Evolutionary conservation across 1,284 basidiomycete species (phyloP), one percentile per base, ranked within the genome.

Genomic region (Athelia sp.): DNA sequence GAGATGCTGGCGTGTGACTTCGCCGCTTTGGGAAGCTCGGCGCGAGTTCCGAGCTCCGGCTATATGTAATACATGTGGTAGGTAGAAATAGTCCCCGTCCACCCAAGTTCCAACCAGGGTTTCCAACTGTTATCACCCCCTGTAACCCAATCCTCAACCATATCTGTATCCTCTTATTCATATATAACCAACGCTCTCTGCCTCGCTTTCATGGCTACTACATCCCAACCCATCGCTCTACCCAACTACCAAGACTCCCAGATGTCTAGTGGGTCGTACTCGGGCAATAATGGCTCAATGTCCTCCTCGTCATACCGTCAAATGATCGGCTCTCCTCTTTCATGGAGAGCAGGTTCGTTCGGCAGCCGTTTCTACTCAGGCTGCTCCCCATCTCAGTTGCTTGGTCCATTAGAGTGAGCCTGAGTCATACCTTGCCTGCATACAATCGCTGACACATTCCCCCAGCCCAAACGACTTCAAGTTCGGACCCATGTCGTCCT

Each of bases 251-350:
- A 58, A 43, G 71, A 74, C 62, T 62, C 65, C 52, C 38, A 57
- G 21, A 76, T 76, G 70, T 57, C 64, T 50, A 63, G 65, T 57
- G 73, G 77, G 56, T 81, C 79, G 0, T 81, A 75, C 62, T 69
- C 70, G 2, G 72, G 71, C 50, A 69, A 69, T 46, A 75, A 73
- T 46, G 69, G 72, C 13, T 83, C 83, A 66, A 81, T 81, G 58
- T 71, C 81, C 19, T 76, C 81, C 11, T 81, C 81, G 0, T 85
- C 81, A 66, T 78, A 79, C 40, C 70, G 81, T 45, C 76, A 82
- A 57, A 81, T 84, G 61, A 69, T 87, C 11, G 83, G 83, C 48
- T 87, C 84, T 0, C 85, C 85, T 46, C 70, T 84, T 46, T 87
- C 84, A 13, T 87, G 81, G 76, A 72, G 80, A 2, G 70, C 74